Percentiles rank a stretch among this genome's conserved stretches.
Conservation (phyloP, 257 asterid species). For the Asclepias syriaca region DNA sequence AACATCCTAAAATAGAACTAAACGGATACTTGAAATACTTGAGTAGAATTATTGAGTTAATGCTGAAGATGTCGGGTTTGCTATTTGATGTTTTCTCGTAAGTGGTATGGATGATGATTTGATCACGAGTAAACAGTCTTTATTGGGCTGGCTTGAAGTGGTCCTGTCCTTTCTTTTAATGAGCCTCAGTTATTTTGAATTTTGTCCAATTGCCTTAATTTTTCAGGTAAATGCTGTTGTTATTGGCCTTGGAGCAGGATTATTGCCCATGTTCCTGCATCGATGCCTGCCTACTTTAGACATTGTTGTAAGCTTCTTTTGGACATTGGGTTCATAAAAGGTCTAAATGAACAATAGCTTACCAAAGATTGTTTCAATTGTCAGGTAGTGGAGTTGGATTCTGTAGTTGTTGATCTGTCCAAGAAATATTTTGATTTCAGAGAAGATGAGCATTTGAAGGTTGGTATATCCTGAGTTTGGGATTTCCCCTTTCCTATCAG, state of each 20-base stretch:
- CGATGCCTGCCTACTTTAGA: conserved; percentile 47
- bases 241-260: conserved; percentile 97
- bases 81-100: not conserved
- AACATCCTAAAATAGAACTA: not conserved
- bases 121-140: not conserved
- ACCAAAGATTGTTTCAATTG: conserved; percentile 20
- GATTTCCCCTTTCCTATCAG: conserved; percentile 2
- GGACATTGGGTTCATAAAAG: not conserved
- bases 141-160: conserved; percentile 2
- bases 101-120: not conserved
- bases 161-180: not conserved
- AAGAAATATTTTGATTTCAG: conserved; percentile 57
- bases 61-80: not conserved
- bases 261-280: conserved; percentile 89
- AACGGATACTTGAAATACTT: not conserved
- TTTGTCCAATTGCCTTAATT: not conserved
- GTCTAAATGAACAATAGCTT: not conserved
- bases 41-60: not conserved
- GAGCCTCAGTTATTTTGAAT: not conserved
- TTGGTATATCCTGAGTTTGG: conserved; percentile 15
- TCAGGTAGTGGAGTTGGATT: conserved; percentile 84
- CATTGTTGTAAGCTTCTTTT: conserved; percentile 48
- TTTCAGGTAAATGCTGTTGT: conserved; percentile 61
- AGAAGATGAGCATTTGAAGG: conserved; percentile 69
- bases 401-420: conserved; percentile 69